Evolutionary conservation across 2,329 filamentous ascomycete species (phyloP).

Genomic region (Fusarium odoratissimum): DNA sequence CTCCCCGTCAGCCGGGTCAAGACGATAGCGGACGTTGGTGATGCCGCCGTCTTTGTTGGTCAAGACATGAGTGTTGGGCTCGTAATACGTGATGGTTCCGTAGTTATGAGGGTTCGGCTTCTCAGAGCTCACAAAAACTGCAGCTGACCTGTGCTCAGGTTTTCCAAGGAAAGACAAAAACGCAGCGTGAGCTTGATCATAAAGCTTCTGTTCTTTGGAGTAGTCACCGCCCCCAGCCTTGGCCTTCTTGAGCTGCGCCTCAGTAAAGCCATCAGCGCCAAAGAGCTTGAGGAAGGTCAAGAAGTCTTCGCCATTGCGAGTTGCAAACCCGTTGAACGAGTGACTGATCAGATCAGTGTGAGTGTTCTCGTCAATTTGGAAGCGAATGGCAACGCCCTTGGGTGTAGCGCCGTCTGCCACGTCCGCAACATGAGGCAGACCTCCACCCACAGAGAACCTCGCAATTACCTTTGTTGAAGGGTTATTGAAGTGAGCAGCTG

Average conservation of each 20-base stretch:
- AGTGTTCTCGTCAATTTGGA: conserved; percentile 19
- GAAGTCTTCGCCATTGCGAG: conserved; percentile 8
- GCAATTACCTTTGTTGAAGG: conserved; percentile 16
- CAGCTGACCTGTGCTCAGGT: background rate
- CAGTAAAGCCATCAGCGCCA: background rate
- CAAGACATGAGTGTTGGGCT: conserved; percentile 25
- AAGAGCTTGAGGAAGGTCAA: conserved; percentile 23
- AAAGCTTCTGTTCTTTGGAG: background rate
- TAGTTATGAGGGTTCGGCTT: conserved; percentile 28
- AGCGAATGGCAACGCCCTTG: conserved; percentile 25
- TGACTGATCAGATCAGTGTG: conserved; percentile 24
- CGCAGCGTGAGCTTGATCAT: background rate
- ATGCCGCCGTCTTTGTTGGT: conserved; percentile 10
- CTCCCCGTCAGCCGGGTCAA: conserved; percentile 4
- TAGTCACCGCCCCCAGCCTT: conserved; percentile 3
- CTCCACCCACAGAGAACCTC: conserved; percentile 27
- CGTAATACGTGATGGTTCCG: conserved; percentile 27
- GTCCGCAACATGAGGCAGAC: conserved; percentile 11
- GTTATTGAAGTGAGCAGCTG: conserved; percentile 20
- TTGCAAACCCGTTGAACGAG: conserved; percentile 25
- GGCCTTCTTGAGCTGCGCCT: background rate
- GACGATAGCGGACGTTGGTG: conserved; percentile 24
- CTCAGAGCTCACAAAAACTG: conserved; percentile 3
- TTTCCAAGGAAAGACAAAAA: conserved; percentile 1
- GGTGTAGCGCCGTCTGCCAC: conserved; percentile 17